Base-by-base conservation (phyloP, 2,329 filamentous ascomycete species). In the Akanthomyces uredinophilus region DNA sequence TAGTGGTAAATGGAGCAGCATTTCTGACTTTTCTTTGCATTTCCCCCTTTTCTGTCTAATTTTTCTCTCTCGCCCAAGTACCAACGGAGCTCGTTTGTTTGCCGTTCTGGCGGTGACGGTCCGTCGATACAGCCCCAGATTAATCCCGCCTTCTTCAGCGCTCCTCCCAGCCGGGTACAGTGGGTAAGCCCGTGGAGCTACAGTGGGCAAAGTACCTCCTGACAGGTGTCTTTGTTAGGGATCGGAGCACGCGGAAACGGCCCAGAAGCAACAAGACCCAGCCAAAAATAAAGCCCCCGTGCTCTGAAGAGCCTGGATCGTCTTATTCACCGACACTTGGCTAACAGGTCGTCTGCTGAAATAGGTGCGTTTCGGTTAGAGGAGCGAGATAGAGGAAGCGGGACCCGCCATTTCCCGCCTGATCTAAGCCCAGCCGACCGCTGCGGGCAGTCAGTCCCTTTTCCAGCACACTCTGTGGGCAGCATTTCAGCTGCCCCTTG, bases 301-400 rank as follows among this genome's bases (percentile, higher is more conserved):
- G 16, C 39, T 37, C 52, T 16, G 20, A 37, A 43, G 4, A 55
- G 13, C 20, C 37, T n/a, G 27, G 14, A 32, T 8, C n/a, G 35
- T 41, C 51, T 57, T 47, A 57, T 51, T 59, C 56, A 59, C 56
- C 56, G 56, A 59, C 56, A 50, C 56, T 59, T 59, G 54, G 20
- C 27, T 47, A 46, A 24, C 27, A 46, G 24, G 11, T 47, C 32
- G n/a, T 24, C 43, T 47, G 2, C 20, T 46, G 29, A 58, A 58
- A 39, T 37, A 58, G 55, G 29, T 29, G 27, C 18, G 53, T 14
- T 35, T 55, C 8, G 16, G 39, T 55, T 55, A 55, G 52, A 29
- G 39, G 35, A 53, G 32, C 29, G 3, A 18, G 29, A n/a, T n/a
- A 32, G 18, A 5, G n/a, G 20, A 49, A 50, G 10, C 14, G 5